Percentiles rank a stretch among this genome's conserved stretches.
phyloP scores from a whole-genome alignment of 352 stramenopile genomes.

The Phytophthora foliorum region DNA sequence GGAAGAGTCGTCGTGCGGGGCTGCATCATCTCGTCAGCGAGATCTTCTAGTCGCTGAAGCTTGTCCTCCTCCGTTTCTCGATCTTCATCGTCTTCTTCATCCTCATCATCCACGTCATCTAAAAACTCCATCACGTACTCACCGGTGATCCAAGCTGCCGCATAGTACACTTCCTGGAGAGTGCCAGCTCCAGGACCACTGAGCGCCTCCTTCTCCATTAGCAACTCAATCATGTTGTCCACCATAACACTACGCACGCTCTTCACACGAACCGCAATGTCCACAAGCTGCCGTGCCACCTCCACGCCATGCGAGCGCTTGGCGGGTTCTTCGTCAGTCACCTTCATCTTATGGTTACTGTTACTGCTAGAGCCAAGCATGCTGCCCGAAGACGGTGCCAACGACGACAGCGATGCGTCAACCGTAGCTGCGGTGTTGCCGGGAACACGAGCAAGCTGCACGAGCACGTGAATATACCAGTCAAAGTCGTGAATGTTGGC shows the following conservation, averaged over 20 bases:
- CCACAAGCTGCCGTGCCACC: constrained; percentile 95
- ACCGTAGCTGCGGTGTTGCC: constrained; percentile 63
- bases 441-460: constrained; percentile 94
- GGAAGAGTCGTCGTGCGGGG: constrained; percentile 85
- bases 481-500: constrained; percentile 97
- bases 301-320: constrained; percentile 79
- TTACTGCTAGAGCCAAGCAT: constrained; percentile 50
- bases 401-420: constrained; percentile 45
- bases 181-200: constrained; percentile 80
- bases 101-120: constrained; percentile 82
- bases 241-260: constrained; percentile 96
- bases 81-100: constrained; percentile 81
- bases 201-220: constrained; percentile 91
- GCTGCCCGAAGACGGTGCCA: constrained; percentile 43
- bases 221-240: constrained; percentile 94
- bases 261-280: constrained; percentile 97
- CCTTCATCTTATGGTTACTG: constrained; percentile 36
- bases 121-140: constrained; percentile 96
- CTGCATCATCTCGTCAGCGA: constrained; percentile 85
- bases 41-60: constrained; percentile 87
- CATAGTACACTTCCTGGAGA: constrained; percentile 95
- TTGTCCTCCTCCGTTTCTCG: constrained; percentile 83
- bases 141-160: constrained; percentile 97
- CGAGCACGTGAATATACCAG: constrained; percentile 99
- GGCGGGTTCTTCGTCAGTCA: constrained; percentile 35